Base-by-base conservation (phyloP, 108 stramenopile species). In the Discostella stelligeroides region DNA sequence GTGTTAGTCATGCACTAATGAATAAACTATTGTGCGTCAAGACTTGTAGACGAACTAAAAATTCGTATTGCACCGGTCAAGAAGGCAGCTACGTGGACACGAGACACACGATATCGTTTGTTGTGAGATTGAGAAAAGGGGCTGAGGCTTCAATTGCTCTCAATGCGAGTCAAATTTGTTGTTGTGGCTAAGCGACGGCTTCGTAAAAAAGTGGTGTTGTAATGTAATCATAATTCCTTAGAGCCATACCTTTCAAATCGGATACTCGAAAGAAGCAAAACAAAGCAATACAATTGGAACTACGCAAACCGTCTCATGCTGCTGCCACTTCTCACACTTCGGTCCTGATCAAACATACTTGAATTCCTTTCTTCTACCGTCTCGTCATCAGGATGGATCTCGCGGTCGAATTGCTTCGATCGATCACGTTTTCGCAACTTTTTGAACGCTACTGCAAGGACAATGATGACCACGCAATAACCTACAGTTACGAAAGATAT, bases 401-500 rank as follows among this genome's bases (percentile, higher is more conserved):
- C 50, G 23, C 59, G 18, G 49, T 75, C 73, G 41, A 64, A 70
- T 15, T 70, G 72, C 29, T 80, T 80, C 9, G 72, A 73, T 40
- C 56, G 62, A 45, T 80, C 79, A 23, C 39, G 63, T 7, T 66
- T 71, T 27, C 67, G 50, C 42, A 64, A 80, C 47, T 69, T 73
- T 28, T 59, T 53, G 60, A 71, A 81, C 0, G 80, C 66, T 0
- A 77, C 83, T 0, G 75, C 83, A 6, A 84, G 70, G 15, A 61
- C 60, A 46, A 72, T 60, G n/a, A 72, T 20, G n/a, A 84, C 69
- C 11, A 77, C 39, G 24, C 60, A 55, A 57, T 84, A 85, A 17
- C 84, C 84, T 21, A 85, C 73, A 23, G 81, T 81, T 0, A 85
- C 70, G 49, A 82, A 85, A 8, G 76, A 81, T 5, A 81, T 81